phyloP scores from a whole-genome alignment of 2,329 filamentous ascomycete genomes.

The Curvularia sp. region DNA sequence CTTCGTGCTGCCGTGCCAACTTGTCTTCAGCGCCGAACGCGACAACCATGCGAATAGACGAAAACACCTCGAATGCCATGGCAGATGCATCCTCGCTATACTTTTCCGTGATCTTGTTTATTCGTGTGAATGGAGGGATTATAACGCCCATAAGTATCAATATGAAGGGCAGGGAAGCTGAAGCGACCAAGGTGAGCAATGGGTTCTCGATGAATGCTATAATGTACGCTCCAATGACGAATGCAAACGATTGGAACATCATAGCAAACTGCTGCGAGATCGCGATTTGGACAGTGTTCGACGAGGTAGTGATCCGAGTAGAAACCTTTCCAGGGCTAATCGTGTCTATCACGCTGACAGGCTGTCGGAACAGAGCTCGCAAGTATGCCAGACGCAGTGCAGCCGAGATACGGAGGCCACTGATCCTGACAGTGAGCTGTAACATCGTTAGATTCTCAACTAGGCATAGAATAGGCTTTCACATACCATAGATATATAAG shows the following conservation, averaged over 20 bases:
- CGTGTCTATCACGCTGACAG: conserved; percentile 57
- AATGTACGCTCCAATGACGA: conserved; percentile 47
- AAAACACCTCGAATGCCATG: conserved; percentile 50
- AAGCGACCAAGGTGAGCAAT: conserved; percentile 60
- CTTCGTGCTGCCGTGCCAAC: conserved; percentile 40
- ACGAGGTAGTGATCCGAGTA: conserved; percentile 60
- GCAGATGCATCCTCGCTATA: conserved; percentile 46
- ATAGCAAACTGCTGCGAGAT: conserved; percentile 62
- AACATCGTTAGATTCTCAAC: conserved; percentile 17
- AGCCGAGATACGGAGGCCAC: conserved; percentile 59
- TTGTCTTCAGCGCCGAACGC: conserved; percentile 50
- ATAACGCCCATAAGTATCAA: conserved; percentile 41
- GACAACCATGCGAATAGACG: conserved; percentile 46
- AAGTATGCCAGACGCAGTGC: conserved; percentile 60
- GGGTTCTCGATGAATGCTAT: conserved; percentile 62
- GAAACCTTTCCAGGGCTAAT: conserved; percentile 59
- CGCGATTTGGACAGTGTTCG: conserved; percentile 62
- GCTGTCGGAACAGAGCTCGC: conserved; percentile 57
- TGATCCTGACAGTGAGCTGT: conserved; percentile 57
- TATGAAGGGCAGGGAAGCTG: conserved; percentile 53
- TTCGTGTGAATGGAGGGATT: conserved; percentile 43
- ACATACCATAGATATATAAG: conserved; percentile 45
- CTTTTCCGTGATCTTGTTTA: conserved; percentile 43
- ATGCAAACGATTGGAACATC: conserved; percentile 50
- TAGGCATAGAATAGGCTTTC: not conserved